A percentile compares a stretch with the other conserved stretches of the same genome.
Conservation (phyloP, 208 protist genomes). For the Wallacemonas sp. region DNA sequence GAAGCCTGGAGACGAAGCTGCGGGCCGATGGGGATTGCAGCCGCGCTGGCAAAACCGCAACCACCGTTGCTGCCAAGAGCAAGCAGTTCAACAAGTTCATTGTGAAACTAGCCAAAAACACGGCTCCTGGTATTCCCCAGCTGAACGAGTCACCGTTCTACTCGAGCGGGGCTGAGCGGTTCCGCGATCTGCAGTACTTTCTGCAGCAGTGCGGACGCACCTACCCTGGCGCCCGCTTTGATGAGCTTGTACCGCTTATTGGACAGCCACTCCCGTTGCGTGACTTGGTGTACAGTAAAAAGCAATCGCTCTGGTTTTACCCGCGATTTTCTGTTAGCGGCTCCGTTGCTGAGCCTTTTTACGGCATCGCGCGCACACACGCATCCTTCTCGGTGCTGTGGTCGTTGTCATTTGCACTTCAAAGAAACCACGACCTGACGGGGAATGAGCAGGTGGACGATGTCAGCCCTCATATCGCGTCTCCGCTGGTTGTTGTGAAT, state of each 20-base stretch:
- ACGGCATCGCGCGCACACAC: constrained; percentile 41
- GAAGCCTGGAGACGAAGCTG: constrained; percentile 47
- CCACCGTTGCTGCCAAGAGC: constrained; percentile 35
- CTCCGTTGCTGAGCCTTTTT: constrained; percentile 43
- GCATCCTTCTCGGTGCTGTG: constrained; percentile 68
- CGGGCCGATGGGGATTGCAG: constrained; percentile 41
- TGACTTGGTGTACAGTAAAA: constrained; percentile 37
- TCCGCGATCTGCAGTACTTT: constrained; percentile 48
- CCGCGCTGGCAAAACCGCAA: constrained; percentile 39
- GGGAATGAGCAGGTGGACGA: constrained; percentile 23
- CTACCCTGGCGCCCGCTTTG: constrained; percentile 26
- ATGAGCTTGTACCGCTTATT: constrained; percentile 49
- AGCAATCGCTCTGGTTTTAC: constrained; percentile 70
- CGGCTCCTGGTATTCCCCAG: constrained; percentile 24
- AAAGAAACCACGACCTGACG: constrained; percentile 46
- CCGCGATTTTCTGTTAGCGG: constrained; percentile 54
- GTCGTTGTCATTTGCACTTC: constrained; percentile 71
- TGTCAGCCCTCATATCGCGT: constrained; percentile 73
- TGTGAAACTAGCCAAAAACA: constrained; percentile 52
- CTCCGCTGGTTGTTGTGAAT: constrained; percentile 56
- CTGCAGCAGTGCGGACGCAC: constrained; percentile 22
- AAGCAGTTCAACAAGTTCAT: constrained; percentile 53
- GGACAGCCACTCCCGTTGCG: constrained; percentile 43
- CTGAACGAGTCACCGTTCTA: constrained; percentile 36
- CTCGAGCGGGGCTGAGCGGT: constrained; percentile 17